These are phyloP conservation scores for Cryptomeria japonica DNA, from an alignment of 75 land plant species.

Conservation along the genomic window DNA sequence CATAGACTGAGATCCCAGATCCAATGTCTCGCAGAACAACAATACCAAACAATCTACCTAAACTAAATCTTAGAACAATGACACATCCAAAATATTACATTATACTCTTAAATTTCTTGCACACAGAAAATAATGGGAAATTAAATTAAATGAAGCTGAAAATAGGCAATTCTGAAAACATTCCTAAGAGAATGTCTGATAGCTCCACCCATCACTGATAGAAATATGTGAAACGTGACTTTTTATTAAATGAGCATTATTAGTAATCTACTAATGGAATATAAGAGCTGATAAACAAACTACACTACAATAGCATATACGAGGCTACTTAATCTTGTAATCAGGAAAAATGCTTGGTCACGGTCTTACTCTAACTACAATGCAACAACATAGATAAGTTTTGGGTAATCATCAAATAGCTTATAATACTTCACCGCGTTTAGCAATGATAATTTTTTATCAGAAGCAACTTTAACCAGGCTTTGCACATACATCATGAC, in stretches of 20 bases:
- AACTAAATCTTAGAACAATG: background rate
- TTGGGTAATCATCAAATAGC: background rate
- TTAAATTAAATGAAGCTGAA: background rate
- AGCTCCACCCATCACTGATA: background rate
- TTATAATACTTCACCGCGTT: background rate
- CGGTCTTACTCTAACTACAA: background rate
- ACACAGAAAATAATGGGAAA: background rate
- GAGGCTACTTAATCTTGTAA: background rate
- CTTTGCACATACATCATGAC: background rate
- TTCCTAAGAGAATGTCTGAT: background rate
- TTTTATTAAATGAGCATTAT: background rate
- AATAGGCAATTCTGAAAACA: conserved; percentile 1
- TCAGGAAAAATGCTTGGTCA: background rate
- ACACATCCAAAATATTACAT: background rate
- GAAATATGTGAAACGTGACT: background rate
- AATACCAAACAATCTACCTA: background rate
- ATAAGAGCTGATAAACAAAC: background rate
- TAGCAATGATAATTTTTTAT: background rate
- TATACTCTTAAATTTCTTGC: background rate
- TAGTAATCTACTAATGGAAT: background rate
- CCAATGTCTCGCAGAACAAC: background rate
- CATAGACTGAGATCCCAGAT: background rate
- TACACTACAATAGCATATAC: background rate
- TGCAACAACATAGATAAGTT: background rate
- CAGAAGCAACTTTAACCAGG: background rate